Conservation (phyloP, 2,329 filamentous ascomycete genomes). For the Pyricularia grisea region DNA sequence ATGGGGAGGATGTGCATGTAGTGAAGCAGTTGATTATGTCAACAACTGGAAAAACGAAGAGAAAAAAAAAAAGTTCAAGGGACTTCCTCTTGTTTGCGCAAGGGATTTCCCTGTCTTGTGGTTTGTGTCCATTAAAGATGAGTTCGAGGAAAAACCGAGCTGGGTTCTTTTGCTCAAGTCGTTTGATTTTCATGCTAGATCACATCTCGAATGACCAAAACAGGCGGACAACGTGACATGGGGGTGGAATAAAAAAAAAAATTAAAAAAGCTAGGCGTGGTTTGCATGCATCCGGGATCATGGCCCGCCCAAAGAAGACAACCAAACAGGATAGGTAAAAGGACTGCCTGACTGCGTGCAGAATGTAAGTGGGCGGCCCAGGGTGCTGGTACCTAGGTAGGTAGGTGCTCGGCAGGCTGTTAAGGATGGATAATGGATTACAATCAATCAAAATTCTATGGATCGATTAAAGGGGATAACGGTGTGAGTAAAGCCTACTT, state of each 20-base stretch:
- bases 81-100: background rate
- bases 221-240: background rate
- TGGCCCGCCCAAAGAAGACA: background rate
- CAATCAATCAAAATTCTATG: background rate
- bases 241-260: background rate
- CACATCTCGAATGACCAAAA: background rate
- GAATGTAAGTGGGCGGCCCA: background rate
- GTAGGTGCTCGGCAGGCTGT: background rate
- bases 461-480: background rate
- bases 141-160: background rate
- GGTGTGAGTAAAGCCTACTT: background rate
- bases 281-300: background rate
- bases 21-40: background rate
- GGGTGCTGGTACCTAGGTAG: background rate
- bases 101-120: background rate
- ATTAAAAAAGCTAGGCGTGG: background rate
- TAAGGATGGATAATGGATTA: background rate
- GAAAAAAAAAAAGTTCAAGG: too few species aligned
- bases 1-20: background rate
- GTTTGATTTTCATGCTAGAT: background rate
- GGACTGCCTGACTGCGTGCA: background rate
- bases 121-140: background rate
- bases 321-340: background rate
- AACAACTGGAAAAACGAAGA: background rate
- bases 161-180: background rate